phyloP scores from a whole-genome alignment of 139 green algal genomes.

The Zygnema circumcarinatum region DNA sequence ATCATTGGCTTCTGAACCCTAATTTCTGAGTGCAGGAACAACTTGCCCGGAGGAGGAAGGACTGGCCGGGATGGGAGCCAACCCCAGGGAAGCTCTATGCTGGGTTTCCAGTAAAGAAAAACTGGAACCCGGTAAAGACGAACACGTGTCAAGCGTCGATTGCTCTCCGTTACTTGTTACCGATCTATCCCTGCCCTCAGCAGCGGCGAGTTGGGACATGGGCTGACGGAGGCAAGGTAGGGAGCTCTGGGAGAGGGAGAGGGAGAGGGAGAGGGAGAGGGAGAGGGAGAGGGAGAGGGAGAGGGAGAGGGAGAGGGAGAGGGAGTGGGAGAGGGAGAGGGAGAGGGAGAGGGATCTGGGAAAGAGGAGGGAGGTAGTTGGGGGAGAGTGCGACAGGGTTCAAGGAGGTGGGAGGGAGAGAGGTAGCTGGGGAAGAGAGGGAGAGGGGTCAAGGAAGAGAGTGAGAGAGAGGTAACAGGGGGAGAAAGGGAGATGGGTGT shows the following conservation, averaged over 20 bases:
- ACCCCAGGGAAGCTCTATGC: too few relatives aligned
- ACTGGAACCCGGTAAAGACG: too few relatives aligned
- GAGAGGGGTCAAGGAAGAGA: not conserved
- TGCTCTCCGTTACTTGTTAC: too few relatives aligned
- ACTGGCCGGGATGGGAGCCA: too few relatives aligned
- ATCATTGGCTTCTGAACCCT: too few relatives aligned
- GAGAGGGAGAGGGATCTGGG: not conserved
- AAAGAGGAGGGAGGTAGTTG: too few relatives aligned
- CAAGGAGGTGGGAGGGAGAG: not conserved
- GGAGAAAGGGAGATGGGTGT: too few relatives aligned
- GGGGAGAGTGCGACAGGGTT: not conserved
- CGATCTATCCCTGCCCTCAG: constrained; percentile 33
- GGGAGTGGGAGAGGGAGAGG: not conserved
- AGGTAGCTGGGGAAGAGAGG: not conserved
- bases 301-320: not conserved
- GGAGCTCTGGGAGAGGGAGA: not conserved
- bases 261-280: not conserved
- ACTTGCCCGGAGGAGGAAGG: too few relatives aligned
- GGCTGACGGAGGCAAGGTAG: not conserved
- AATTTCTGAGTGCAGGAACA: too few relatives aligned
- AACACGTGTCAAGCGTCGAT: too few relatives aligned
- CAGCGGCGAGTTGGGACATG: constrained; percentile 9
- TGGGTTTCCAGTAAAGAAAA: too few relatives aligned
- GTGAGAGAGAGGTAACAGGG: not conserved
- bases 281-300: not conserved